phyloP scores from a whole-genome alignment of 306 rosid genomes.

The Lupinus albus region DNA sequence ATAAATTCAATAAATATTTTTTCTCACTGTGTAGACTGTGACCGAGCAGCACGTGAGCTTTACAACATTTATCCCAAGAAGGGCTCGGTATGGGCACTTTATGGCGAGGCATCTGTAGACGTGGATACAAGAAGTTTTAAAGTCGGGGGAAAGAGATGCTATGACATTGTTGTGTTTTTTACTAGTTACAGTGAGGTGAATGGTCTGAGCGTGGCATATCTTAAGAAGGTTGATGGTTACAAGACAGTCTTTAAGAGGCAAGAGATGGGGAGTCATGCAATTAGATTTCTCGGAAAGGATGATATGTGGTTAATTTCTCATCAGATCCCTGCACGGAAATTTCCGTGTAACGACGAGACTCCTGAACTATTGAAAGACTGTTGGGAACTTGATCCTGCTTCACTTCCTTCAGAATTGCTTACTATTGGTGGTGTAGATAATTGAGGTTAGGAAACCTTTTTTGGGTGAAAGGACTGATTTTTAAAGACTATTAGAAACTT shows the following conservation, averaged over 20 bases:
- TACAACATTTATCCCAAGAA: slow-evolving; percentile 84
- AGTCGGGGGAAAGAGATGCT: slow-evolving; percentile 47
- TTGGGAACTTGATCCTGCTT: slow-evolving; percentile 98
- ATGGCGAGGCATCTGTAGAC: slow-evolving; percentile 50
- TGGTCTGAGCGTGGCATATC: slow-evolving; percentile 85
- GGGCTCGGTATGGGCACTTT: slow-evolving; percentile 92
- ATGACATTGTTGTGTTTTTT: slow-evolving; percentile 70
- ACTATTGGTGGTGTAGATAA: slow-evolving; percentile 44
- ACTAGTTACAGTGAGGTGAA: slow-evolving; percentile 71
- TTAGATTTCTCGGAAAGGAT: slow-evolving; percentile 65
- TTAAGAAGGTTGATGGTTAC: slow-evolving; percentile 86
- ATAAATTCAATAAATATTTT: slow-evolving; percentile 65
- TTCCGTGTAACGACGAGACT: slow-evolving; percentile 60
- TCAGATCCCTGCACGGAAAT: slow-evolving; percentile 84
- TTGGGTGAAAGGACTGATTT: slow-evolving; percentile 47
- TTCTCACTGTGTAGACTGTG: slow-evolving; percentile 79
- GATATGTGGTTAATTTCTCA: slow-evolving; percentile 70
- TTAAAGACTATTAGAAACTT: slow-evolving; percentile 63
- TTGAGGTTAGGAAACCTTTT: slow-evolving; percentile 53
- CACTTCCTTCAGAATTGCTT: slow-evolving; percentile 81
- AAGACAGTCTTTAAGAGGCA: slow-evolving; percentile 80
- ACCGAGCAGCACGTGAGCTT: slow-evolving; percentile 65
- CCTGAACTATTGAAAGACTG: slow-evolving; percentile 63
- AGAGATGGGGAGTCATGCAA: slow-evolving; percentile 70
- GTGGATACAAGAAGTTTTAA: slow-evolving; percentile 46